Base-by-base conservation (phyloP, 1,139 yeast genomes). In the Pneumocystis carinii region DNA sequence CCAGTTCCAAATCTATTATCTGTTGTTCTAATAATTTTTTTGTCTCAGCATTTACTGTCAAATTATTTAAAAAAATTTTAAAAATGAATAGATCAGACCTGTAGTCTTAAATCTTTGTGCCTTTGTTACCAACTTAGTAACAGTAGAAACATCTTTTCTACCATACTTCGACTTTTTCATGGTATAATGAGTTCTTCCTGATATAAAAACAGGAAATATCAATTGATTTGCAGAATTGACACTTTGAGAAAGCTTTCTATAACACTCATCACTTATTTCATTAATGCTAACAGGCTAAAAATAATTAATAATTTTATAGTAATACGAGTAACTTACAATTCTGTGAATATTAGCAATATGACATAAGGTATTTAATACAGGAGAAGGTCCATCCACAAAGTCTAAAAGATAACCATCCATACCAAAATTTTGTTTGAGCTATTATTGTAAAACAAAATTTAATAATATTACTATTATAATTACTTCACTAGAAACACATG, bases 351-450 rank as follows among this genome's bases (percentile, higher is more conserved):
- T 77, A 15, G 81, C 76, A 38, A 79, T 78, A 66, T 81, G 84
- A 68, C 86, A 83, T 61, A 92, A 77, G 89, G 87, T 88, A 63
- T 80, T 78, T 61, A 89, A 71, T 0, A 92, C 95, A n/a, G 81
- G 80, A 10, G 74, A 71, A 0, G 96, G 96, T 0, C 96, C 98
- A 1, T 75, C 74, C 1, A 92, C 71, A 66, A 82, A 82, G 69
- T 92, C 97, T 1, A 82, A 74, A 48, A 90, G 70, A 69, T 81
- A 87, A 0, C 96, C 94, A 66, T 87, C 96, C 55, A 48, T 48
- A 24, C 32, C 55, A 48, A 48, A 48, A 24, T 48, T 48, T 48
- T 48, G 55, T 48, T 48, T 48, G 24, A 48, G 55, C 55, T 48
- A 48, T 24, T 48, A 48, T 24, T 24, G 29, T 57, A 3, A 39